phyloP scores from a whole-genome alignment of 169 alveolate genomes.

The Eimeria tenella region DNA sequence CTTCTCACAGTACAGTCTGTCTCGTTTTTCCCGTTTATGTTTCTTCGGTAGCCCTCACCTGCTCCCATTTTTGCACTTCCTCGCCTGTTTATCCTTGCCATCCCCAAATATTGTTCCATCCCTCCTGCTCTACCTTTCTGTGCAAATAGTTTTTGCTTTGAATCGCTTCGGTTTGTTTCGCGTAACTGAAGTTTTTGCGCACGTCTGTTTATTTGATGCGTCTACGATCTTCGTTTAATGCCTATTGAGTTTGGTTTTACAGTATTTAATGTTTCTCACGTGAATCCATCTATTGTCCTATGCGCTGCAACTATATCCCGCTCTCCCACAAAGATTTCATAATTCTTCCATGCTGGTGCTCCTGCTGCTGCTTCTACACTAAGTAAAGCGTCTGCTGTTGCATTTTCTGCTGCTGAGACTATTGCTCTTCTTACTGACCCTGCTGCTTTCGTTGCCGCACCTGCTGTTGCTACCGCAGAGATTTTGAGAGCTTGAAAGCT shows the following conservation, averaged over 20 bases:
- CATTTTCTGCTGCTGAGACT: neutral
- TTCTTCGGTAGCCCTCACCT: neutral
- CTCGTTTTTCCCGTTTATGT: neutral
- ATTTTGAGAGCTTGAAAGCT: neutral
- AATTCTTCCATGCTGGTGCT: too few relatives aligned
- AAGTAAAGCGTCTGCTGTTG: neutral
- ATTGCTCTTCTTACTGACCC: neutral
- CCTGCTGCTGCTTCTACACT: neutral
- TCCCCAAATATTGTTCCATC: neutral
- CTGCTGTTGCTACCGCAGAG: slow-evolving; percentile 23
- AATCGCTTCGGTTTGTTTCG: neutral
- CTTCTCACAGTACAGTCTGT: neutral
- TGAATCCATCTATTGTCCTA: too few relatives aligned
- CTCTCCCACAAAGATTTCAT: too few relatives aligned
- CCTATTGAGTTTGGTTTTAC: too few relatives aligned
- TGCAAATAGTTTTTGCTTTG: neutral
- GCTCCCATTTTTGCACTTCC: too few relatives aligned
- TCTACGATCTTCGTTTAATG: too few relatives aligned
- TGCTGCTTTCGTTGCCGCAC: neutral
- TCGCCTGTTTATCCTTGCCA: neutral
- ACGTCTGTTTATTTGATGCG: too few relatives aligned
- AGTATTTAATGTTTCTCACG: too few relatives aligned
- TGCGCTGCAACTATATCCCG: too few relatives aligned
- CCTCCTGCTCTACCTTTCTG: neutral
- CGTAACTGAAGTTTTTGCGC: too few relatives aligned